Evolutionary conservation across 2,329 filamentous ascomycete genomes (phyloP).

Genomic region (Venturia oleaginea): DNA sequence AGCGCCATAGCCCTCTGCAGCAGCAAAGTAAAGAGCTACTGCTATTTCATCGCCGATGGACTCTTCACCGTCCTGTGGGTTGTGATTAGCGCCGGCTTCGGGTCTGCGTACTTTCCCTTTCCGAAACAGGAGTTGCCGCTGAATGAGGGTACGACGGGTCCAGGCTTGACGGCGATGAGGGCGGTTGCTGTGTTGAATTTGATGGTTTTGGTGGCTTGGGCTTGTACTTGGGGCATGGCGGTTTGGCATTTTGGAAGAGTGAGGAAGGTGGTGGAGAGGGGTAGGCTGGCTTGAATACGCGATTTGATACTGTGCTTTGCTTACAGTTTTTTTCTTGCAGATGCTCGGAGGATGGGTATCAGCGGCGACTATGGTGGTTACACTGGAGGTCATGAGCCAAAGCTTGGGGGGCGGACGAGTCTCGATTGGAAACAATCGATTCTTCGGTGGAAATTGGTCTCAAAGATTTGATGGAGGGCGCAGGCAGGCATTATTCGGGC

Average conservation of each 20-base stretch:
- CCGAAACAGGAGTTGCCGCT: neutral
- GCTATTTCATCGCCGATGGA: neutral
- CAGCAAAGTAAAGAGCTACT: neutral
- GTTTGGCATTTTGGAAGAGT: neutral
- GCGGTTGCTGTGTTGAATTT: neutral
- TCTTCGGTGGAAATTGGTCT: neutral
- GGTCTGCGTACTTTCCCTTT: neutral
- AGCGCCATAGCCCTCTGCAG: neutral
- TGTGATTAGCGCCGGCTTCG: neutral
- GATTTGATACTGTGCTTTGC: neutral
- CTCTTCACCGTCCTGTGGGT: neutral
- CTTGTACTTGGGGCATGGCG: neutral
- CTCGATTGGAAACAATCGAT: neutral
- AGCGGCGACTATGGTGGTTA: neutral
- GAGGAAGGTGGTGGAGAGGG: neutral
- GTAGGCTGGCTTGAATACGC: neutral
- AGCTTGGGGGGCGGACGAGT: neutral
- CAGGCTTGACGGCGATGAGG: neutral
- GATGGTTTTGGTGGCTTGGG: neutral
- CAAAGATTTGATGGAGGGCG: neutral
- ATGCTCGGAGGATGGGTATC: neutral
- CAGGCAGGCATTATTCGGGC: neutral
- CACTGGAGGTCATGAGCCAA: neutral
- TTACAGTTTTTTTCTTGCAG: neutral
- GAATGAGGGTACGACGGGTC: neutral